Evolutionary conservation across 2,329 filamentous ascomycete species (phyloP), one percentile per base, ranked within the genome.

Genomic region (Calcarisporium arbuscula): DNA sequence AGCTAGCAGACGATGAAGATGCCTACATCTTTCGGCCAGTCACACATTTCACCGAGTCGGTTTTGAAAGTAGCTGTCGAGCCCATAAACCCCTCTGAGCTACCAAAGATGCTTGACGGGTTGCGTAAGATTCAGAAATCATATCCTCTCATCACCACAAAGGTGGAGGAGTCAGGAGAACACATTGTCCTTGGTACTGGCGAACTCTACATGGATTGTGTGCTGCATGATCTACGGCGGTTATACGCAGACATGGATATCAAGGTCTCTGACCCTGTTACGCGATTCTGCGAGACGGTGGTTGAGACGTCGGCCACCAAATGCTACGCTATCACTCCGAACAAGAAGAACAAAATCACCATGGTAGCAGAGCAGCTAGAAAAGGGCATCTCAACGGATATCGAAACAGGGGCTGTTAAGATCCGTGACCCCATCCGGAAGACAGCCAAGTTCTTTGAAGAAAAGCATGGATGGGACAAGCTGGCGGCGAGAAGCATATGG

Each of bases 181-280:
- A 98, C 55, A 82, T 98, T 45, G 74, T 98, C 30, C 75, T 98
- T 5, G 92, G 92, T 17, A 98, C 92, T 1, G 92, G 92, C 40
- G 92, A 98, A 59, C 70, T 98, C n/a, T 98, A 98, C 66, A 96
- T 98, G 89, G 92, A 98, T 58, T 98, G 92, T 52, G 90, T 98
- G 4, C 72, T 98, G 29, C 92, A 98, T 58, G 92, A 98, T 55
- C 72, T 98, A 30, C 83, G 92, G 35, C 77, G 81, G 26, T 63
- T 96, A n/a, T 98, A 95, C 55, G 89, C 92, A 11, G 90, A 96
- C 52, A 98, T 98, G 92, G 92, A 98, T 58, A 85, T 98, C 64
- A 96, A 96, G 64, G 87, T 98, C 31, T 98, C 92, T 1, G 92
- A 98, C 56, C 92, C 92, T 1, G 90, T 98, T 28, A 96, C 92